These are phyloP conservation scores for Turnera subulata DNA, from an alignment of 345 rosid species.

Conservation along the genomic window DNA sequence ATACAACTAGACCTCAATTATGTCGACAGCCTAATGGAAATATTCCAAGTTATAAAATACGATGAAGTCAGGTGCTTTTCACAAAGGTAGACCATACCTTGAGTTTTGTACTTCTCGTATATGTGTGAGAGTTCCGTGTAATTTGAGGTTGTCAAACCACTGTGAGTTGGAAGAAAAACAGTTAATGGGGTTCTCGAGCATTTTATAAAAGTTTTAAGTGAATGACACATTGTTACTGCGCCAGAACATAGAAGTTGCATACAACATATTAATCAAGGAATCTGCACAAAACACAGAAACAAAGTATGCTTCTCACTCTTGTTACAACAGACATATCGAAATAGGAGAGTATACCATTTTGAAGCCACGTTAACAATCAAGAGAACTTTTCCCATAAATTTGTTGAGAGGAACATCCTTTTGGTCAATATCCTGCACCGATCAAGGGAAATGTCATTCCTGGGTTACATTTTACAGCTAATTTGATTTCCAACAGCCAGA, in stretches of 20 bases:
- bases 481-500: too few species aligned
- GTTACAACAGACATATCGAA: too few species aligned
- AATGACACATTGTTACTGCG: too few species aligned
- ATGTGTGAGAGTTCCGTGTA: conserved; percentile 27
- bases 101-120: conserved; percentile 28
- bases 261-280: not conserved
- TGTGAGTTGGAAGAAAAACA: not conserved
- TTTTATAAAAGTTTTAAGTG: too few species aligned
- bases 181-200: too few species aligned
- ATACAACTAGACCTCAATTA: too few species aligned
- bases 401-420: conserved; percentile 20
- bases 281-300: not conserved
- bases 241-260: too few species aligned
- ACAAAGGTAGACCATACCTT: too few species aligned
- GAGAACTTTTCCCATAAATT: conserved; percentile 28
- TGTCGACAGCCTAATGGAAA: too few species aligned
- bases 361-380: conserved; percentile 33
- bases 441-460: not conserved
- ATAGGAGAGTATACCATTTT: conserved; percentile 13
- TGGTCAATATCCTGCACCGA: conserved; percentile 25
- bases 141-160: conserved; percentile 31
- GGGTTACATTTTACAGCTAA: too few species aligned
- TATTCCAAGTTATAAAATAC: too few species aligned
- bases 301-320: not conserved
- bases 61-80: too few species aligned